These are phyloP conservation scores for Panus rudis DNA, from an alignment of 768 basidiomycete species.

Conservation along the genomic window DNA sequence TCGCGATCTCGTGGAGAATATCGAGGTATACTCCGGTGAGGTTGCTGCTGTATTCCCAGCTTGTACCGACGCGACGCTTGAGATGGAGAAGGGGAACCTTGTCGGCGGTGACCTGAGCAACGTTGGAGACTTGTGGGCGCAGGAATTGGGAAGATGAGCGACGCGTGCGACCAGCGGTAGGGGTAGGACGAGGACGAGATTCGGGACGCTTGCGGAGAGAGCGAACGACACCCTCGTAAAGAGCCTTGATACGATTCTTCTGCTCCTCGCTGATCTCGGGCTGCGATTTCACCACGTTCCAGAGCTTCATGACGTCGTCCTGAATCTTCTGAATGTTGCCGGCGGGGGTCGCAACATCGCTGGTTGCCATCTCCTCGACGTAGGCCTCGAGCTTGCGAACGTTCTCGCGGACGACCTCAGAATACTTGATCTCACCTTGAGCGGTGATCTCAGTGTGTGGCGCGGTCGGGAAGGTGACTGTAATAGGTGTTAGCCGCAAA, in stretches of 20 bases:
- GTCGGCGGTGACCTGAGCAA: slow-evolving; percentile 72
- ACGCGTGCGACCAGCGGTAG: slow-evolving; percentile 52
- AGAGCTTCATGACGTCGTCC: slow-evolving; percentile 92
- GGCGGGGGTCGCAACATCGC: slow-evolving; percentile 73
- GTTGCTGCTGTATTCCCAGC: slow-evolving; percentile 97
- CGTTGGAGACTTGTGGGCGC: slow-evolving; percentile 75
- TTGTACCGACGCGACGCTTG: slow-evolving; percentile 91
- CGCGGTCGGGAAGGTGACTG: slow-evolving; percentile 97
- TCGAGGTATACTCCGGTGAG: slow-evolving; percentile 94
- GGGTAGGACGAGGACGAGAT: slow-evolving; percentile 43
- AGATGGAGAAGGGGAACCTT: slow-evolving; percentile 92
- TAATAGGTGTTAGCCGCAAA: slow-evolving; percentile 2
- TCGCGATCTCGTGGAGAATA: slow-evolving; percentile 96
- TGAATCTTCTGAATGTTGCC: slow-evolving; percentile 98
- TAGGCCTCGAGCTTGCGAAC: slow-evolving; percentile 98
- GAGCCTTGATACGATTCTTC: slow-evolving; percentile 88
- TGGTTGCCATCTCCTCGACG: slow-evolving; percentile 96
- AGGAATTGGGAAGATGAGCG: slow-evolving; percentile 97
- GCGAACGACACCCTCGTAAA: slow-evolving; percentile 95
- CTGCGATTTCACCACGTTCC: slow-evolving; percentile 95
- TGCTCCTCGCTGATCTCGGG: slow-evolving; percentile 96
- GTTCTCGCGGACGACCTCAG: slow-evolving; percentile 91
- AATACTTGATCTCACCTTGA: slow-evolving; percentile 92
- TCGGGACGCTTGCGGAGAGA: slow-evolving; percentile 81
- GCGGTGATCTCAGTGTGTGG: slow-evolving; percentile 90